Conservation (phyloP, 352 stramenopile species). For the Pythium rhizo-oryzae region DNA sequence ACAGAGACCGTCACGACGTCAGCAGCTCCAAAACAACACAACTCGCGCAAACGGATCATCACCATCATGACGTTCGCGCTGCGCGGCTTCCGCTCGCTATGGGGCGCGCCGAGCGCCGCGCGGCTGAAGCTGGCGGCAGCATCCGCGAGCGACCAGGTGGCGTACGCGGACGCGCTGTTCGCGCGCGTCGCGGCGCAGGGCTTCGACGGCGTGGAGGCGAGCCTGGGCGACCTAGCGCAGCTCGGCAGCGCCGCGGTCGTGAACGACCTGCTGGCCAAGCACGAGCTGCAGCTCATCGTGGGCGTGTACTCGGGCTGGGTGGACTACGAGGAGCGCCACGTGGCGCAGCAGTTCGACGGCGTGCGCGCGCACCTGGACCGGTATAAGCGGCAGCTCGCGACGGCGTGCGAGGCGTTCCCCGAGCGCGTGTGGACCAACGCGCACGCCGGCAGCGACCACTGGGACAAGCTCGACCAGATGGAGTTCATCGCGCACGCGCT, state of each 20-base stretch:
- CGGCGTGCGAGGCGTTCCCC: constrained; percentile 35
- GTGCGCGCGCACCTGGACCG: constrained; percentile 45
- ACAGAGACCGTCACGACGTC: too few species aligned
- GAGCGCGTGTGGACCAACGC: constrained; percentile 50
- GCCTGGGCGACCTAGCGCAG: constrained; percentile 56
- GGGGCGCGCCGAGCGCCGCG: constrained; percentile 44
- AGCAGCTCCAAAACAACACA: constrained; percentile 2
- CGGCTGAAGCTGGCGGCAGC: constrained; percentile 34
- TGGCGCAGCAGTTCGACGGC: constrained; percentile 58
- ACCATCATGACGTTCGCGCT: constrained; percentile 30
- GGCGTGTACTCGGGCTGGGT: constrained; percentile 74
- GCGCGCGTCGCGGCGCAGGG: constrained; percentile 47
- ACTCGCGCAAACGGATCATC: neutral
- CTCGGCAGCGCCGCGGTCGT: constrained; percentile 45
- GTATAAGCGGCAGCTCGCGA: constrained; percentile 39
- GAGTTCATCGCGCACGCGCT: constrained; percentile 55
- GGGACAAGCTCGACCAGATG: constrained; percentile 42
- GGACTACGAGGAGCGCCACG: constrained; percentile 61
- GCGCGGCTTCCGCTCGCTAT: constrained; percentile 62
- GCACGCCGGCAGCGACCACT: constrained; percentile 67
- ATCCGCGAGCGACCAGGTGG: constrained; percentile 1
- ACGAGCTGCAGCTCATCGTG: constrained; percentile 62
- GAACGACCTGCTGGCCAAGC: constrained; percentile 44
- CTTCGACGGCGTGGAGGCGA: constrained; percentile 73
- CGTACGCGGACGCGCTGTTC: constrained; percentile 41